A percentile compares a stretch with the other conserved stretches of the same genome.
Evolutionary conservation across 345 rosid genomes (phyloP).

Genomic region (Abelmoschus esculentus): DNA sequence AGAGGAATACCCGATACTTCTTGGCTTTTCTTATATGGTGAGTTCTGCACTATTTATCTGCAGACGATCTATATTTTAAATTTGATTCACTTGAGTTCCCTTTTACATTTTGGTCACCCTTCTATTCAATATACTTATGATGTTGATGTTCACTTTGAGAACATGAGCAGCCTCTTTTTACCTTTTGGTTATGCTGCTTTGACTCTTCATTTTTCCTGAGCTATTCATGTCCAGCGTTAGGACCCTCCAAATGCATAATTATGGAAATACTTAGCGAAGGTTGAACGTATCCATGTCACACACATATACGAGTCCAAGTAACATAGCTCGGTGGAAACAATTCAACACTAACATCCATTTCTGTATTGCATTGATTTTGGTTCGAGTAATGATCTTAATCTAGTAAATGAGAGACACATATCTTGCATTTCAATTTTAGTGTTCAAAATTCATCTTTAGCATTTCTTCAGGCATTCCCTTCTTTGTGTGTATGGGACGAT

Average conservation of each 20-base stretch:
- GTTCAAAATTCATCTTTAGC: not conserved
- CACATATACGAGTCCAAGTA: not conserved
- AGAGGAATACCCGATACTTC: conserved; percentile 1
- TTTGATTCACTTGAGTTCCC: not conserved
- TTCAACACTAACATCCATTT: not conserved
- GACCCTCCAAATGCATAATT: not conserved
- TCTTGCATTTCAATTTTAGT: too few relatives aligned
- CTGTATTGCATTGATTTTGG: not conserved
- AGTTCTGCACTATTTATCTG: not conserved
- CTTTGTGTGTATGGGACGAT: conserved; percentile 68
- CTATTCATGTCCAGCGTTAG: not conserved
- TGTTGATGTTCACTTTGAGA: not conserved
- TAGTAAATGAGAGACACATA: not conserved
- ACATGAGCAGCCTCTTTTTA: not conserved
- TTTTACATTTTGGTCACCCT: not conserved
- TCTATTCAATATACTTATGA: not conserved
- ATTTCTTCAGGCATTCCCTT: conserved; percentile 69
- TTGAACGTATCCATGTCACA: not conserved
- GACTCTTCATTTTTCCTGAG: not conserved
- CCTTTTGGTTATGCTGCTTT: not conserved
- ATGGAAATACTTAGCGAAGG: not conserved
- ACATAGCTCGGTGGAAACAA: not conserved
- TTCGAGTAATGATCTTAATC: not conserved
- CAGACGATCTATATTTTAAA: not conserved
- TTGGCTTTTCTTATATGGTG: conserved; percentile 4